Percentiles rank a stretch among this genome's conserved stretches.
Conservation (phyloP, 2,329 filamentous ascomycete species). For the Cercospora janseana region DNA sequence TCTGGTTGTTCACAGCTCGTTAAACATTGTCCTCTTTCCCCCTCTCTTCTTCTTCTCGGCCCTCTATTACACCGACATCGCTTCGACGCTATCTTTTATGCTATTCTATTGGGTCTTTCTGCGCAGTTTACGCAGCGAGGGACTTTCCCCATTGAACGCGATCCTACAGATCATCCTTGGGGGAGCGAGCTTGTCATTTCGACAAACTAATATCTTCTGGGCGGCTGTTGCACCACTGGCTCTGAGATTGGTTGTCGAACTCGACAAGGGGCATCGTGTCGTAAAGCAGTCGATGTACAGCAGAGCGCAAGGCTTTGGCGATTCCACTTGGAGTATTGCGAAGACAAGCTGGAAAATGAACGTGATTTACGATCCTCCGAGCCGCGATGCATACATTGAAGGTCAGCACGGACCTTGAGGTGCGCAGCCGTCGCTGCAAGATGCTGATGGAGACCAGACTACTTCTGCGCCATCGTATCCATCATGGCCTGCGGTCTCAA, state of each 20-base stretch:
- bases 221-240: constrained; percentile 72
- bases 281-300: constrained; percentile 35
- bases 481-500: constrained; percentile 58
- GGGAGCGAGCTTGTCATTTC: constrained; percentile 67
- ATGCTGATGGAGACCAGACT: constrained; percentile 26
- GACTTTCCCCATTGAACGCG: constrained; percentile 23
- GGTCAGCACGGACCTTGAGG: constrained; percentile 39
- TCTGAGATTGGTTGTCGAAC: constrained; percentile 48
- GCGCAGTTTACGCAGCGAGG: constrained; percentile 33
- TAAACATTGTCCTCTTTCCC: constrained; percentile 84
- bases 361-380: constrained; percentile 52
- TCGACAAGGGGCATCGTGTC: constrained; percentile 52
- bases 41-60: constrained; percentile 94
- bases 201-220: constrained; percentile 98
- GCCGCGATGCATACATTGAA: constrained; percentile 49
- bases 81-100: constrained; percentile 74
- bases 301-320: constrained; percentile 34
- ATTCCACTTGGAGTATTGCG: constrained; percentile 29
- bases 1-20: constrained; percentile 53
- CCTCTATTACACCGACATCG: constrained; percentile 90
- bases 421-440: too few relatives aligned
- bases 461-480: constrained; percentile 54
- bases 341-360: constrained; percentile 41
- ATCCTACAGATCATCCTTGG: constrained; percentile 54
- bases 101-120: constrained; percentile 60